Evolutionary conservation across 2,329 filamentous ascomycete species (phyloP).

Genomic region (Fusarium fracticaudum): DNA sequence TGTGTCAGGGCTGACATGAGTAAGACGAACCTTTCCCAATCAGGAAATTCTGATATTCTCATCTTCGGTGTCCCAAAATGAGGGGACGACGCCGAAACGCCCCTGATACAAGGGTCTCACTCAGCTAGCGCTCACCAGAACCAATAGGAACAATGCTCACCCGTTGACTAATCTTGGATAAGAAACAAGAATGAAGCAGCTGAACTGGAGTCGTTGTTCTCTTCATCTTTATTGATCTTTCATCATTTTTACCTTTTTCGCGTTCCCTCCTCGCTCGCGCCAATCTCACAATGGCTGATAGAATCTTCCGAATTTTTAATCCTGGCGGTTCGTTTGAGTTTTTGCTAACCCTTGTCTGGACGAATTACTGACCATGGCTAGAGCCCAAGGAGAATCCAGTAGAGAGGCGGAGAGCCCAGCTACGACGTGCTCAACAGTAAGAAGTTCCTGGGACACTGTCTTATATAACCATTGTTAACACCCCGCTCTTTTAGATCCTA

Average conservation of each 20-base stretch:
- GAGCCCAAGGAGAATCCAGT: constrained; percentile 21
- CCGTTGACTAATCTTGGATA: constrained; percentile 10
- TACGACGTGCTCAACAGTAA: constrained; percentile 29
- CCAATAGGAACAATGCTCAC: neutral
- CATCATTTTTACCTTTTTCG: constrained; percentile 11
- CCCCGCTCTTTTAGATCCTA: constrained; percentile 5
- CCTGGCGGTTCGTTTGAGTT: constrained; percentile 37
- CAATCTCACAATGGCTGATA: constrained; percentile 18
- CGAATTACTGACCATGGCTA: neutral
- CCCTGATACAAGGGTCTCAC: constrained; percentile 3
- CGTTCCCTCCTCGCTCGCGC: neutral
- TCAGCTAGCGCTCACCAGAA: neutral
- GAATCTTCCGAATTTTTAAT: constrained; percentile 49
- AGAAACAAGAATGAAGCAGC: neutral
- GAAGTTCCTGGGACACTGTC: neutral
- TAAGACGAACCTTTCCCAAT: neutral
- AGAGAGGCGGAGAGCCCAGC: constrained; percentile 24
- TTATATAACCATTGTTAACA: neutral
- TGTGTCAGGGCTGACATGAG: neutral
- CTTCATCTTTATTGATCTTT: neutral
- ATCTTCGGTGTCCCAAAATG: neutral
- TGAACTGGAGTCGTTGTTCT: neutral
- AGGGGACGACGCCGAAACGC: neutral
- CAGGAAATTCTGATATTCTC: constrained; percentile 21
- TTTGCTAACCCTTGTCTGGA: neutral